These are phyloP conservation scores for Plenodomus lindquistii DNA, from an alignment of 2,329 filamentous ascomycete genomes.

Conservation along the genomic window DNA sequence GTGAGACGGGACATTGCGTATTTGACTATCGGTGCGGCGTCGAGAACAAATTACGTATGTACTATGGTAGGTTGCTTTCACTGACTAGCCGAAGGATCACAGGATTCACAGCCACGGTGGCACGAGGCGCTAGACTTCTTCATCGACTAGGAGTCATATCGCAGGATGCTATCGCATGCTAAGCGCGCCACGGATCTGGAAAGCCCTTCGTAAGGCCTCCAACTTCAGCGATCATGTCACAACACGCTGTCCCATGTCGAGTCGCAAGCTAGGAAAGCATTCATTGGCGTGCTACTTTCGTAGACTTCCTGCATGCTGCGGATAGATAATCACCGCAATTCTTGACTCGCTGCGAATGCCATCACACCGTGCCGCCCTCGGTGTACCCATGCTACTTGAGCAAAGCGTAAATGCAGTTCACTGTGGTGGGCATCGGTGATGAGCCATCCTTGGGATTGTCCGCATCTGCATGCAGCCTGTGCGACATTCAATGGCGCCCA, in stretches of 20 bases:
- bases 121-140: not conserved
- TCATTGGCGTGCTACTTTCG: not conserved
- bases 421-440: no score
- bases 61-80: not conserved
- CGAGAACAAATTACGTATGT: no score
- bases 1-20: constrained; percentile 2
- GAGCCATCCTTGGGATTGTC: not conserved
- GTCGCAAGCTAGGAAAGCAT: not conserved
- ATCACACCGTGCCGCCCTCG: not conserved
- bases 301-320: not conserved
- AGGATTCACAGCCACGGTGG: not conserved
- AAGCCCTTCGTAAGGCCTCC: not conserved
- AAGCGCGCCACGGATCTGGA: not conserved
- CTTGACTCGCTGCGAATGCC: not conserved
- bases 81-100: not conserved
- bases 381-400: no score
- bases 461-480: constrained; percentile 1
- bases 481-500: constrained; percentile 3
- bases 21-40: not conserved
- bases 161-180: not conserved
- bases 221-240: not conserved
- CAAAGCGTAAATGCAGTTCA: no score
- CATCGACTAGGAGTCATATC: not conserved
- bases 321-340: not conserved
- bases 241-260: not conserved